Conservation (phyloP, 2,329 filamentous ascomycete genomes). For the Cytospora piceicola region DNA sequence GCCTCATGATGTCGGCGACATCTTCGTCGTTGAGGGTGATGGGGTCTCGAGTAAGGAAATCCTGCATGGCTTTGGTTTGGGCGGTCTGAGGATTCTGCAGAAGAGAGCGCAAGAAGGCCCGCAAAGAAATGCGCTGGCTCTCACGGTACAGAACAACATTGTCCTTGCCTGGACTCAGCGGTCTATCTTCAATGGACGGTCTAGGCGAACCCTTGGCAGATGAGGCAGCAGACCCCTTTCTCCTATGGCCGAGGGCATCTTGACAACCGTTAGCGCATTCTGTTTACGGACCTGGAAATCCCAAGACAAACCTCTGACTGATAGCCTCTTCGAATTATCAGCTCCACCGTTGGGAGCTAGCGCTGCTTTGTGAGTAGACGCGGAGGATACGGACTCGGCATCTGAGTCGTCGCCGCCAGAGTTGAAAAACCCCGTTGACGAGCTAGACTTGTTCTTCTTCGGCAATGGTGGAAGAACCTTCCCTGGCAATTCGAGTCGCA, state of each 20-base stretch:
- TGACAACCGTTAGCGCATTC: not conserved
- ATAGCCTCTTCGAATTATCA: slow-evolving; percentile 44
- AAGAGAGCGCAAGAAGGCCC: slow-evolving; percentile 86
- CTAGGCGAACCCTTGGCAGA: slow-evolving; percentile 45
- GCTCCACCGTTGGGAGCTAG: slow-evolving; percentile 32
- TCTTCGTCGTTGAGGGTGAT: slow-evolving; percentile 82
- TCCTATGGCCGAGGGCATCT: slow-evolving; percentile 40
- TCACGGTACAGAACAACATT: slow-evolving; percentile 75
- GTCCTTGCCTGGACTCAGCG: slow-evolving; percentile 36
- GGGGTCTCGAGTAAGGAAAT: slow-evolving; percentile 78
- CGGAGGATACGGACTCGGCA: slow-evolving; percentile 78
- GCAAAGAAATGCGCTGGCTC: slow-evolving; percentile 85
- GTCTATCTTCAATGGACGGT: slow-evolving; percentile 49
- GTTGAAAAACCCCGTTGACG: slow-evolving; percentile 52
- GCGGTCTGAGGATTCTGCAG: slow-evolving; percentile 84
- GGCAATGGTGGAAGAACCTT: slow-evolving; percentile 86
- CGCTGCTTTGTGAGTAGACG: slow-evolving; percentile 66
- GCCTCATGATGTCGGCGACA: slow-evolving; percentile 74
- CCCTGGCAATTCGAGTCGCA: slow-evolving; percentile 85
- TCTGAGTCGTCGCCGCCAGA: slow-evolving; percentile 70
- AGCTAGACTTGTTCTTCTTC: slow-evolving; percentile 86
- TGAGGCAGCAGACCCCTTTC: slow-evolving; percentile 44
- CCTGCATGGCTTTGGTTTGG: slow-evolving; percentile 77
- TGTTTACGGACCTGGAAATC: slow-evolving; percentile 7
- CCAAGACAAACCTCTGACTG: slow-evolving; percentile 45